A percentile compares a stretch with the other conserved stretches of the same genome.
These are phyloP conservation scores for Solanum tarijense DNA, from an alignment of 257 asterid species.

Conservation along the genomic window DNA sequence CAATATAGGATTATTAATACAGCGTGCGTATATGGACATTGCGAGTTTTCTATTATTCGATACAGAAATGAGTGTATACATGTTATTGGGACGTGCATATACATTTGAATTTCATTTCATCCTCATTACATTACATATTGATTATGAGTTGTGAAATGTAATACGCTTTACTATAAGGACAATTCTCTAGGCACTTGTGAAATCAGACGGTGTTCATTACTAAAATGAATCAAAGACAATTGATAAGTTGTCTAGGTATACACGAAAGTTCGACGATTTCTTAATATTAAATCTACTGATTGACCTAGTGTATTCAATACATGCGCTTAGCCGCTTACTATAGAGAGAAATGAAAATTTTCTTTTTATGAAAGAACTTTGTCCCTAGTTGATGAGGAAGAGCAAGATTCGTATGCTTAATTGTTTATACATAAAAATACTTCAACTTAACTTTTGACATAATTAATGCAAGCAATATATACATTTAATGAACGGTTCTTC, in stretches of 20 bases:
- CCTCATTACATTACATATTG: too few species aligned
- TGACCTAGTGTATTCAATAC: not conserved
- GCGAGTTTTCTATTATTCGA: too few species aligned
- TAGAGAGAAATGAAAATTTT: not conserved
- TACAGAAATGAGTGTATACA: not conserved
- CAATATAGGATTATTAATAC: not conserved
- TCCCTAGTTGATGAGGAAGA: not conserved
- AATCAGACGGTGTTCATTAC: not conserved
- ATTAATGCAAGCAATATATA: not conserved
- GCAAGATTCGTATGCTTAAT: not conserved
- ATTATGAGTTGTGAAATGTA: not conserved
- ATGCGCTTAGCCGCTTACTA: not conserved
- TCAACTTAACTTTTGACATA: not conserved
- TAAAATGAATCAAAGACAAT: not conserved
- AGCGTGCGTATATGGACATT: too few species aligned
- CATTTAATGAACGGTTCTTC: not conserved
- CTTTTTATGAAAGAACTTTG: not conserved
- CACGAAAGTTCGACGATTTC: not conserved
- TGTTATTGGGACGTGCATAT: not conserved
- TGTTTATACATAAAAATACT: too few species aligned
- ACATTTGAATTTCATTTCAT: not conserved
- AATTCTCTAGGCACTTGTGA: too few species aligned
- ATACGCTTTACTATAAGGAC: not conserved
- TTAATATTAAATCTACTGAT: not conserved
- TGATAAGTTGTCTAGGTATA: not conserved